Conservation (phyloP, 345 rosid species). For the Draba incana region DNA sequence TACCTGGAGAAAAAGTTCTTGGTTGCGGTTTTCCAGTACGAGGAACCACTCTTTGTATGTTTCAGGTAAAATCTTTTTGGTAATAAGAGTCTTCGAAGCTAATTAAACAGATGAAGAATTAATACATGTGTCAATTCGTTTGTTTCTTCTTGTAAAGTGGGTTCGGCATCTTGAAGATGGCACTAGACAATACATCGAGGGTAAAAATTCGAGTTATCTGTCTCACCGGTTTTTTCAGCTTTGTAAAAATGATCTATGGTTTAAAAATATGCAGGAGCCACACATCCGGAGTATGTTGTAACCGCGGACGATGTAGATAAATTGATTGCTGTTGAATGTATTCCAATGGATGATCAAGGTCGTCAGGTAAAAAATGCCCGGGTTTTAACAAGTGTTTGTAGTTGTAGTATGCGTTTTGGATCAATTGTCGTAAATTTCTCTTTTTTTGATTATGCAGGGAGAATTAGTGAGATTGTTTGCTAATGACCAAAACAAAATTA, state of each 20-base stretch:
- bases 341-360: slow-evolving; percentile 98
- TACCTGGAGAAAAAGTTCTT: slow-evolving; percentile 88
- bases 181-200: slow-evolving; percentile 91
- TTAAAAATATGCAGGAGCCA: slow-evolving; percentile 64
- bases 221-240: slow-evolving; percentile 4
- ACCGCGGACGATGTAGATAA: slow-evolving; percentile 99
- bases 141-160: slow-evolving; percentile 57
- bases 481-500: slow-evolving; percentile 88
- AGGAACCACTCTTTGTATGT: slow-evolving; percentile 96
- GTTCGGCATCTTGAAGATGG: slow-evolving; percentile 98
- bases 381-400: not conserved
- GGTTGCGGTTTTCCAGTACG: slow-evolving; percentile 91
- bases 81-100: slow-evolving; percentile 4
- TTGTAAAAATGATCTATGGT: slow-evolving; percentile 5
- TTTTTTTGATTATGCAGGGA: slow-evolving; percentile 57
- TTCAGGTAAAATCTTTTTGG: slow-evolving; percentile 64
- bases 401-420: not conserved
- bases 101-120: not conserved
- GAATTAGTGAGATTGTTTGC: slow-evolving; percentile 89
- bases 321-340: slow-evolving; percentile 95
- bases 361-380: slow-evolving; percentile 60
- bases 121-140: slow-evolving; percentile 8
- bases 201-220: slow-evolving; percentile 47
- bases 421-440: not conserved
- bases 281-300: slow-evolving; percentile 93